These are phyloP conservation scores for Lachancea mirantina DNA, from an alignment of 805 yeast species.

Conservation along the genomic window DNA sequence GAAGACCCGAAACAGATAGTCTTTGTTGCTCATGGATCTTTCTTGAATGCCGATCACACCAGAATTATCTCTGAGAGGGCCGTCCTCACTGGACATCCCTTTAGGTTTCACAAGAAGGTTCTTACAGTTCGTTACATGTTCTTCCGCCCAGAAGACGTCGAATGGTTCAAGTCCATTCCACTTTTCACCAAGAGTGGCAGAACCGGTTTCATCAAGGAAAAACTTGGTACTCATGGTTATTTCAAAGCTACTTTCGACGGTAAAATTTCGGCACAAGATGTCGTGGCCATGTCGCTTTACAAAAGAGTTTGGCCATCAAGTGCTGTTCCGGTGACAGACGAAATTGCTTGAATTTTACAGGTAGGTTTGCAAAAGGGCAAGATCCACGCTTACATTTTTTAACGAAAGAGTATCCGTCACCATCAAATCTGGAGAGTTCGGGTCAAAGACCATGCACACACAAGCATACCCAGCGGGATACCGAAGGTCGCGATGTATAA, in stretches of 20 bases:
- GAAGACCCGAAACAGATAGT: constrained; percentile 44
- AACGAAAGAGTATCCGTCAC: too few species aligned
- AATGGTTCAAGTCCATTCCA: constrained; percentile 85
- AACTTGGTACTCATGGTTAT: constrained; percentile 97
- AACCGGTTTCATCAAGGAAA: constrained; percentile 88
- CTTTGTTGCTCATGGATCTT: constrained; percentile 84
- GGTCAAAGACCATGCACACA: too few species aligned
- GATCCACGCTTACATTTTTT: too few species aligned
- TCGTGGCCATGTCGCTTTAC: constrained; percentile 87
- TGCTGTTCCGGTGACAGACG: too few species aligned
- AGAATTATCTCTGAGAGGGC: constrained; percentile 84
- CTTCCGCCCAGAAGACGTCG: constrained; percentile 83
- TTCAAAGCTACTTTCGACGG: constrained; percentile 94
- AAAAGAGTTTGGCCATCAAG: constrained; percentile 86
- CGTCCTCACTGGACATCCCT: constrained; percentile 87
- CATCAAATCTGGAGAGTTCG: too few species aligned
- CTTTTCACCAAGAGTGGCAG: constrained; percentile 89
- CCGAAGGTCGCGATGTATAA: too few species aligned
- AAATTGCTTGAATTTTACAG: too few species aligned
- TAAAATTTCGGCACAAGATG: constrained; percentile 83
- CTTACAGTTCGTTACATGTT: constrained; percentile 96
- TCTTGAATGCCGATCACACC: constrained; percentile 76
- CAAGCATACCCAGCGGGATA: too few species aligned
- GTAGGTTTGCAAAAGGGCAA: too few species aligned
- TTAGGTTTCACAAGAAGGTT: constrained; percentile 87